Conservation (phyloP, 2,329 filamentous ascomycete genomes). For the Lachnellula suecica region DNA sequence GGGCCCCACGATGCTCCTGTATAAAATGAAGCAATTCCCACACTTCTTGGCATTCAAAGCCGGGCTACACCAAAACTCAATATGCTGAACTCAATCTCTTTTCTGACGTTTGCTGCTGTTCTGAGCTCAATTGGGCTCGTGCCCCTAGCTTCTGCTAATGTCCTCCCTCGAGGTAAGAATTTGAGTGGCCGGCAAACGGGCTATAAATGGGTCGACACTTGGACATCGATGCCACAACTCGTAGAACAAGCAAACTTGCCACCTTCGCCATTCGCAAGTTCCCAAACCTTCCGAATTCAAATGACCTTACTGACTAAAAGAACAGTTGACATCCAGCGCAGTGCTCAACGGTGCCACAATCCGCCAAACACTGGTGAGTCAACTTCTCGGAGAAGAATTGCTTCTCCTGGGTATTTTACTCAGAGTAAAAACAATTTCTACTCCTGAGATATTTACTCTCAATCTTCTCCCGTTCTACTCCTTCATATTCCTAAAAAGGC, state of each 20-base stretch:
- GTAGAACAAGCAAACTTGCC: constrained; percentile 18
- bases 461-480: too few species aligned
- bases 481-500: too few species aligned
- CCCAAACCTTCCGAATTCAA: not conserved
- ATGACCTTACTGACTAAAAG: not conserved
- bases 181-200: not conserved
- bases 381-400: too few species aligned
- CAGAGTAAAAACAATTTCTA: too few species aligned
- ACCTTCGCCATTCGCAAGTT: constrained; percentile 12
- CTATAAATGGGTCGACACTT: constrained; percentile 16
- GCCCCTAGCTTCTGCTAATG: not conserved
- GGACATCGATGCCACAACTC: constrained; percentile 22
- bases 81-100: not conserved
- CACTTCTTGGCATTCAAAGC: not conserved
- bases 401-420: too few species aligned
- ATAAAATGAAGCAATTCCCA: not conserved
- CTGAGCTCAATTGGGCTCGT: not conserved
- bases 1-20: not conserved
- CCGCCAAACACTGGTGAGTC: constrained; percentile 19
- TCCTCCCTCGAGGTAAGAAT: not conserved
- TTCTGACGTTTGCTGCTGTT: not conserved
- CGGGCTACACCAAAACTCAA: not conserved
- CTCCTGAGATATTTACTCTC: too few species aligned
- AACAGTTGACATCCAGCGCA: constrained; percentile 2
- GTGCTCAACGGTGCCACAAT: constrained; percentile 14